Conservation (phyloP, 1,284 basidiomycete genomes). For the Cystobasidium sp. region DNA sequence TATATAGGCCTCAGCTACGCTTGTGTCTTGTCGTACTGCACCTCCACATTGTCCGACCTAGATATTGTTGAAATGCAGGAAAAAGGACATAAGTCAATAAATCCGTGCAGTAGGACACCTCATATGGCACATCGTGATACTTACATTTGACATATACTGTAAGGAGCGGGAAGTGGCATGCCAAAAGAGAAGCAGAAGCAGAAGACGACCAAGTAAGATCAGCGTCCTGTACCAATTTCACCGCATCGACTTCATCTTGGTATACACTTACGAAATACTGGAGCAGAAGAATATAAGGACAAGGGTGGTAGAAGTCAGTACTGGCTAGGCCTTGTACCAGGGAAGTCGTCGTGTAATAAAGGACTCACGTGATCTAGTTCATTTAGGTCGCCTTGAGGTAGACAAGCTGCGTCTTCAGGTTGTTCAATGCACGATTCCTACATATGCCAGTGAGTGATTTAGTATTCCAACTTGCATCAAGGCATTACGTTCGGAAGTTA, state of each 20-base stretch:
- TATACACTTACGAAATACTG: conserved; percentile 13
- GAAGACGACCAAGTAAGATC: not conserved
- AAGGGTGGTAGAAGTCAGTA: not conserved
- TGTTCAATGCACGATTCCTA: conserved; percentile 32
- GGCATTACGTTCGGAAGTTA: not conserved
- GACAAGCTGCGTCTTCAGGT: conserved; percentile 27
- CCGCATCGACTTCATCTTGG: not conserved
- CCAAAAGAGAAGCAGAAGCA: not conserved
- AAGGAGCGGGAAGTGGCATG: no score
- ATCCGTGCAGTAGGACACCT: no score
- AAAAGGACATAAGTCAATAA: not conserved
- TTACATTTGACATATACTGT: conserved; percentile 26
- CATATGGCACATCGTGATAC: not conserved
- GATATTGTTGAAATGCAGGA: not conserved
- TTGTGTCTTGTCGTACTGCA: conserved; percentile 16
- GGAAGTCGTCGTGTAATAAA: no score
- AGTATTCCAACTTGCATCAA: not conserved
- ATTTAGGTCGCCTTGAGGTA: conserved; percentile 8
- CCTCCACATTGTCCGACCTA: conserved; percentile 42
- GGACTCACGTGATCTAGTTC: conserved; percentile 23
- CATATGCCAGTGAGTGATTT: not conserved
- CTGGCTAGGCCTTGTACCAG: not conserved
- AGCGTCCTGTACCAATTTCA: not conserved
- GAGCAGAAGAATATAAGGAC: not conserved
- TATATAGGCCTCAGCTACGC: conserved; percentile 23